A percentile compares a stretch with the other conserved stretches of the same genome.
Conservation (phyloP, 2,329 filamentous ascomycete genomes). For the Fusarium setosum region DNA sequence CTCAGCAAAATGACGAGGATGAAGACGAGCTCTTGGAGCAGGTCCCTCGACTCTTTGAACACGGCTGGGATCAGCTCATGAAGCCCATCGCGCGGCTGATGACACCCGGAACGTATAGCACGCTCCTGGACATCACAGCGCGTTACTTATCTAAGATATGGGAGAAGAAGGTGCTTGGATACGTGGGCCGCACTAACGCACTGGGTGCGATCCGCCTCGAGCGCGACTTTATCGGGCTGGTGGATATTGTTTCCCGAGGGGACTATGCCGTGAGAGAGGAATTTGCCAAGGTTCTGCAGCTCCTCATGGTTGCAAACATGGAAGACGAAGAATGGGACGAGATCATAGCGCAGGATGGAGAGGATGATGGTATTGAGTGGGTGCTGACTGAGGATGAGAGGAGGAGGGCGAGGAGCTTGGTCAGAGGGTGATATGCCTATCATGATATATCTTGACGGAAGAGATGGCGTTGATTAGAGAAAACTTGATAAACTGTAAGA, state of each 20-base stretch:
- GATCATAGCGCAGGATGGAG: slow-evolving; percentile 61
- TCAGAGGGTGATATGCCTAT: slow-evolving; percentile 50
- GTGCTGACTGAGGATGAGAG: slow-evolving; percentile 79
- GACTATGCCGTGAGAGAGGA: slow-evolving; percentile 82
- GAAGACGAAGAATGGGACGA: slow-evolving; percentile 97
- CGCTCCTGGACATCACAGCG: slow-evolving; percentile 79
- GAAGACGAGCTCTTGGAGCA: slow-evolving; percentile 70
- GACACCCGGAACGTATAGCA: slow-evolving; percentile 79
- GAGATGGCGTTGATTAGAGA: slow-evolving; percentile 23
- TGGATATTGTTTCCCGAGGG: slow-evolving; percentile 73
- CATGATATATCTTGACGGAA: slow-evolving; percentile 17
- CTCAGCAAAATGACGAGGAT: slow-evolving; percentile 64
- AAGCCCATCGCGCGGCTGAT: slow-evolving; percentile 86
- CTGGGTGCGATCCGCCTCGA: slow-evolving; percentile 87
- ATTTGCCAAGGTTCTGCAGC: slow-evolving; percentile 82
- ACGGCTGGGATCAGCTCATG: slow-evolving; percentile 87
- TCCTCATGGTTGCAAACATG: slow-evolving; percentile 91
- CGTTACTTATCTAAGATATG: slow-evolving; percentile 81
- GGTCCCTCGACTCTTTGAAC: slow-evolving; percentile 83
- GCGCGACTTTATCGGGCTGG: slow-evolving; percentile 82
- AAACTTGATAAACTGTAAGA: slow-evolving; percentile 24
- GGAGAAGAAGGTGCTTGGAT: slow-evolving; percentile 88
- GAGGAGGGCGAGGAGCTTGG: slow-evolving; percentile 76
- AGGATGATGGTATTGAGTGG: slow-evolving; percentile 75
- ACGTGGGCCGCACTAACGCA: slow-evolving; percentile 81